Conservation (phyloP, 2,329 filamentous ascomycete genomes). For the Aspergillus sp. region DNA sequence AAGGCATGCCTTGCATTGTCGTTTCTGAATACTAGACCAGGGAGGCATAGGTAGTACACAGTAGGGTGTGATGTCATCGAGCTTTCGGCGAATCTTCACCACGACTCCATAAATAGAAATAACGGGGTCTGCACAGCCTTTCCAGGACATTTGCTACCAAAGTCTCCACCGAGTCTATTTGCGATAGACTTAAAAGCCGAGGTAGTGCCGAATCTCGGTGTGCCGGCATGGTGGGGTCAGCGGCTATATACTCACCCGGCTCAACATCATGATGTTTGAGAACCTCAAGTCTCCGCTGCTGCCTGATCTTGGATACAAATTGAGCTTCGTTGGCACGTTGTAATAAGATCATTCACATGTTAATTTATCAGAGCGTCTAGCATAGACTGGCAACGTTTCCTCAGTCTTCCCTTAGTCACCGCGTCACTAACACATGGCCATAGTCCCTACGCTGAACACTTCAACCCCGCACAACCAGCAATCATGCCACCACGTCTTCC, state of each 20-base stretch:
- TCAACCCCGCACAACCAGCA: background rate
- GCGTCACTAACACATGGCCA: background rate
- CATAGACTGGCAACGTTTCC: no score
- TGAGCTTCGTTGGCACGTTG: background rate
- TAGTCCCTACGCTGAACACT: background rate
- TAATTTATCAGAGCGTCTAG: no score
- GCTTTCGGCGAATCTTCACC: no score
- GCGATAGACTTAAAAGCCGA: background rate
- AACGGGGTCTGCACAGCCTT: no score
- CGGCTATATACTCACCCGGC: background rate
- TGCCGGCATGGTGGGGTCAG: background rate
- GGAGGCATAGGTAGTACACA: no score
- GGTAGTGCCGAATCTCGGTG: background rate
- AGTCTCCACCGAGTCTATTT: no score
- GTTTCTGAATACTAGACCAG: no score
- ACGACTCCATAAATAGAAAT: no score
- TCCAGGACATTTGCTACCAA: no score
- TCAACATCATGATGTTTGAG: background rate
- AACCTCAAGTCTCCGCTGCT: background rate
- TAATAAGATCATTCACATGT: fast-evolving
- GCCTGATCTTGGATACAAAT: background rate
- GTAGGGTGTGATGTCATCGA: no score
- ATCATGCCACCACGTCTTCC: constrained; percentile 3
- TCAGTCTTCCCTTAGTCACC: background rate
- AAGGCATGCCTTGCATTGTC: no score